A percentile compares a stretch with the other conserved stretches of the same genome.
Evolutionary conservation across 108 stramenopile genomes (phyloP).

Genomic region (Hondaea fermentalgiana): DNA sequence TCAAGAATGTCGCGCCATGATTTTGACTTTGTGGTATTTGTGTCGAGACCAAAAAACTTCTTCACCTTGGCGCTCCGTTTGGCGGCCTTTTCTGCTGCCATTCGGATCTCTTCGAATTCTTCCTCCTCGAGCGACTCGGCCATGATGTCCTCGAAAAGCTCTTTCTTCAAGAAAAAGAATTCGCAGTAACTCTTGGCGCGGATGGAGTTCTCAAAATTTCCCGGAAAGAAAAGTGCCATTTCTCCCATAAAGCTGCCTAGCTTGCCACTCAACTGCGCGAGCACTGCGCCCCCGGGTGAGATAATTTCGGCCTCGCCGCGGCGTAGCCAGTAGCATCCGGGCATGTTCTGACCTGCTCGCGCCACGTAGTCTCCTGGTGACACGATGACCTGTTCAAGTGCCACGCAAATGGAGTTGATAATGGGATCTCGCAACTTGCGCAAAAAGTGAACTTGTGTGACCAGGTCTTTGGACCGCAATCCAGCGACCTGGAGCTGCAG

Average conservation of each 20-base stretch:
- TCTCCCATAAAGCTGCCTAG: background rate
- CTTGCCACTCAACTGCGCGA: background rate
- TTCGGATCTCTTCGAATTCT: background rate
- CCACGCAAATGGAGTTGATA: background rate
- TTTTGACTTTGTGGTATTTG: background rate
- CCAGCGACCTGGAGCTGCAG: background rate
- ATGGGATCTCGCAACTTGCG: background rate
- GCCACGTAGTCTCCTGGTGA: background rate
- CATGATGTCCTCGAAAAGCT: background rate
- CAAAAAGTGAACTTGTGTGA: background rate
- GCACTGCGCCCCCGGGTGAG: background rate
- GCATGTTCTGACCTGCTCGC: background rate
- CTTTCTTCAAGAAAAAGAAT: background rate
- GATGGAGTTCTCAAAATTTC: background rate
- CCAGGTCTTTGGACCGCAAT: background rate
- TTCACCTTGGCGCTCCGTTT: slow-evolving; percentile 4
- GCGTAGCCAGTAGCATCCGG: background rate
- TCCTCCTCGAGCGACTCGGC: background rate
- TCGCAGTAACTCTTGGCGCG: slow-evolving; percentile 9
- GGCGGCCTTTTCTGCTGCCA: background rate
- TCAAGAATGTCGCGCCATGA: background rate
- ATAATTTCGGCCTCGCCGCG: background rate
- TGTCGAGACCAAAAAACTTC: slow-evolving; percentile 2
- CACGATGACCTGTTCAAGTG: background rate
- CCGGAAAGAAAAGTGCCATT: background rate